Percentiles rank a stretch among this genome's conserved stretches.
Evolutionary conservation across 2,329 filamentous ascomycete genomes (phyloP).

Genomic region (Trichoderma breve): DNA sequence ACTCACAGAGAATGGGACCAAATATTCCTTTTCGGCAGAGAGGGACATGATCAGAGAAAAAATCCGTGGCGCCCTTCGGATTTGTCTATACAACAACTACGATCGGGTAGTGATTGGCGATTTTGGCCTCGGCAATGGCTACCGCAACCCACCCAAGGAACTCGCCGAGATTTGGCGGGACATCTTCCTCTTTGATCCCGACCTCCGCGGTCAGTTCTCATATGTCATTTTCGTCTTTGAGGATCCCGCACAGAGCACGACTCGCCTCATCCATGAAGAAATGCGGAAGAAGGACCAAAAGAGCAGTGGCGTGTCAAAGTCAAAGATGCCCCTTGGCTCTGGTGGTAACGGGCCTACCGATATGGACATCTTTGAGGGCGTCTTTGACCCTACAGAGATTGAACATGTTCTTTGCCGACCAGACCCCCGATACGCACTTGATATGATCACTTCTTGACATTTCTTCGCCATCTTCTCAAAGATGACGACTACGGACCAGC

Average conservation of each 20-base stretch:
- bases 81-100: slow-evolving; percentile 62
- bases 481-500: background rate
- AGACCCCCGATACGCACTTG: slow-evolving; percentile 54
- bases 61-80: slow-evolving; percentile 67
- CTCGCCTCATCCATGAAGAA: slow-evolving; percentile 53
- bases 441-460: slow-evolving; percentile 45
- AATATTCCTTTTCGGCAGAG: slow-evolving; percentile 71
- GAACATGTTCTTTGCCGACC: slow-evolving; percentile 49
- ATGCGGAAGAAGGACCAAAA: slow-evolving; percentile 51
- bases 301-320: slow-evolving; percentile 32
- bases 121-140: slow-evolving; percentile 62
- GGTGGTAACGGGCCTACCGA: slow-evolving; percentile 40
- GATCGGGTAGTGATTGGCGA: slow-evolving; percentile 60
- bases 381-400: slow-evolving; percentile 52
- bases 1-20: slow-evolving; percentile 62
- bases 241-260: slow-evolving; percentile 52
- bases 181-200: slow-evolving; percentile 60
- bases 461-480: background rate
- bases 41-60: slow-evolving; percentile 70
- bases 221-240: slow-evolving; percentile 66
- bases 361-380: slow-evolving; percentile 51
- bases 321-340: slow-evolving; percentile 34
- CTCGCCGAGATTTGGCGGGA: slow-evolving; percentile 66
- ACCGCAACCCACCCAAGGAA: slow-evolving; percentile 63
- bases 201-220: slow-evolving; percentile 60